Evolutionary conservation across 106 monocot species (phyloP).

Genomic region (Narthecium ossifragum): DNA sequence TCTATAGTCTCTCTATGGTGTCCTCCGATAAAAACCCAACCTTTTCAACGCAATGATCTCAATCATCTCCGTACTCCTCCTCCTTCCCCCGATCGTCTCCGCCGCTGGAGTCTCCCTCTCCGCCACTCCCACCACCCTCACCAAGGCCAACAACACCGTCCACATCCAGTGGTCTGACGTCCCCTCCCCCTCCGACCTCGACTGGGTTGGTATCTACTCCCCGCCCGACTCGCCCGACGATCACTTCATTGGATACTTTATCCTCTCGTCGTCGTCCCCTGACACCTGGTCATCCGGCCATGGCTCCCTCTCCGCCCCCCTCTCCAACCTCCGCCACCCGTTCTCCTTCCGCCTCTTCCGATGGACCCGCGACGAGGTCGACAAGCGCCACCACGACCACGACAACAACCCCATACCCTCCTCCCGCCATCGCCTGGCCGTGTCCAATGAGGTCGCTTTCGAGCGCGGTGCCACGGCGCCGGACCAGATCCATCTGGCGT

Average conservation of each 20-base stretch:
- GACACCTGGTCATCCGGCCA: constrained; percentile 40
- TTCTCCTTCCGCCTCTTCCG: constrained; percentile 85
- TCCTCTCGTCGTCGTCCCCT: constrained; percentile 67
- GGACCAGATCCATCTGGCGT: constrained; percentile 75
- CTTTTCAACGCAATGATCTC: no score
- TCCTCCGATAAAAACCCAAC: no score
- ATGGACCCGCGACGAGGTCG: constrained; percentile 54
- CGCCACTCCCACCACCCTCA: constrained; percentile 47
- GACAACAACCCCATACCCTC: constrained; percentile 76
- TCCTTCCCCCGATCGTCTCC: constrained; percentile 22
- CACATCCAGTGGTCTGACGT: constrained; percentile 67
- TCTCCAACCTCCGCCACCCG: constrained; percentile 62
- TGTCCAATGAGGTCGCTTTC: constrained; percentile 48
- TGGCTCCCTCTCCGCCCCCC: constrained; percentile 62
- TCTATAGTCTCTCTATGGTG: no score
- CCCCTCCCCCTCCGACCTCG: constrained; percentile 54
- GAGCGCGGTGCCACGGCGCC: constrained; percentile 20
- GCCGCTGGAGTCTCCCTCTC: constrained; percentile 40
- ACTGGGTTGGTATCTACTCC: constrained; percentile 91
- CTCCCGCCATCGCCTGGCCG: constrained; percentile 49
- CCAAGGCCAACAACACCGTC: constrained; percentile 39
- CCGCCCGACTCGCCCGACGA: constrained; percentile 58
- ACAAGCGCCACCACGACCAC: constrained; percentile 56
- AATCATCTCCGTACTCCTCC: constrained; percentile 8
- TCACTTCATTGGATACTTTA: constrained; percentile 80